Percentiles rank a stretch among this genome's conserved stretches.
These are phyloP conservation scores for Candida frijolesensis DNA, from an alignment of 1,139 yeast genomes.

Conservation along the genomic window DNA sequence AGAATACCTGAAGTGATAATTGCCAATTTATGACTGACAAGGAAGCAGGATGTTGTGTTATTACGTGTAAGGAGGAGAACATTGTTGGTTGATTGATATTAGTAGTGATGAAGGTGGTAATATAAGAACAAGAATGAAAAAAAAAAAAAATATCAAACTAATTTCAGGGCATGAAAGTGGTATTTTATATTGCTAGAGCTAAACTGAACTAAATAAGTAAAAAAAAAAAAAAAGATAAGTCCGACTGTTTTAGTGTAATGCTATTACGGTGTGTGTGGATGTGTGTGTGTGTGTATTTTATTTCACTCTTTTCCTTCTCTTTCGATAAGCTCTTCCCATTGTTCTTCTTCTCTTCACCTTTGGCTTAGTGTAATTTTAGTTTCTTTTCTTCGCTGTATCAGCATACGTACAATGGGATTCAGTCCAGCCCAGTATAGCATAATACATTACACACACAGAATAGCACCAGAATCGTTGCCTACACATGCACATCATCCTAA, in stretches of 20 bases:
- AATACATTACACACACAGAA: background rate
- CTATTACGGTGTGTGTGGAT: too few species aligned
- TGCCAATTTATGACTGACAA: background rate
- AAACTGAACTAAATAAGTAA: background rate
- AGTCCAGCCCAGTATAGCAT: background rate
- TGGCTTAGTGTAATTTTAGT: background rate
- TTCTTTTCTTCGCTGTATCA: slow-evolving; percentile 1
- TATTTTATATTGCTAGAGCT: background rate
- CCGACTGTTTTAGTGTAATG: too few species aligned
- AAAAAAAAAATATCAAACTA: background rate
- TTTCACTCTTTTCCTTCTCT: background rate
- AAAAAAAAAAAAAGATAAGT: background rate
- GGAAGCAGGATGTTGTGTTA: slow-evolving; percentile 1
- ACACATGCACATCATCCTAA: background rate
- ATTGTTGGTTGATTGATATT: background rate
- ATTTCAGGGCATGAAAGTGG: too few species aligned
- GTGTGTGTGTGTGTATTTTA: too few species aligned
- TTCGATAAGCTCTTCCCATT: background rate
- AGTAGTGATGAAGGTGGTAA: background rate
- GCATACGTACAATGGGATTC: background rate
- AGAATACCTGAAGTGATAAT: slow-evolving; percentile 1
- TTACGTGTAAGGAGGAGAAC: slow-evolving; percentile 2
- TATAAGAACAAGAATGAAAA: background rate
- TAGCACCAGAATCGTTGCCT: background rate
- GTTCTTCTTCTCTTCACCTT: background rate